These are phyloP conservation scores for Camelina laxa DNA, from an alignment of 345 rosid genomes.

Conservation along the genomic window DNA sequence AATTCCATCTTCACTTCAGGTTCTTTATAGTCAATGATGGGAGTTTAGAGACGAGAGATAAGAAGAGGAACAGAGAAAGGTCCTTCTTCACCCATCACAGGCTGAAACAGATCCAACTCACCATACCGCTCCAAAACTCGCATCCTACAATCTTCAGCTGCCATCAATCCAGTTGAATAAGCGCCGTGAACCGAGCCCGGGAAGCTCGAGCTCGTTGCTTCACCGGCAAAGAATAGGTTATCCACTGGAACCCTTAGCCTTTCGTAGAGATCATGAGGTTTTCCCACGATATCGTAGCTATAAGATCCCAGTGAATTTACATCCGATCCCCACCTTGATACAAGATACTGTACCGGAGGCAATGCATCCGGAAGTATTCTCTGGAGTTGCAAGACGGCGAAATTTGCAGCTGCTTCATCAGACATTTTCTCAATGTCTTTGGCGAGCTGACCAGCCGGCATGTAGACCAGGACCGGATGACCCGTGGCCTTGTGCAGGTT, in stretches of 20 bases:
- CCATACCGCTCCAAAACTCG: constrained; percentile 89
- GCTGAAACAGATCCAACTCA: constrained; percentile 76
- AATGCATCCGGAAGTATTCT: constrained; percentile 86
- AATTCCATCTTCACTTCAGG: constrained; percentile 10
- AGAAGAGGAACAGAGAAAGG: constrained; percentile 71
- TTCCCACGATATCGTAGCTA: constrained; percentile 83
- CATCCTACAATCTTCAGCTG: constrained; percentile 94
- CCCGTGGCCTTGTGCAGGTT: constrained; percentile 98
- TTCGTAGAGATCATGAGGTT: constrained; percentile 85
- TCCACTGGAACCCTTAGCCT: constrained; percentile 85
- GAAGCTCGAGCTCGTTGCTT: constrained; percentile 77
- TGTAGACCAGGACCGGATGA: constrained; percentile 84
- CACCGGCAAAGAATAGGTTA: constrained; percentile 96
- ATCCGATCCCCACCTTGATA: constrained; percentile 85
- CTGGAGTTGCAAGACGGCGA: constrained; percentile 82
- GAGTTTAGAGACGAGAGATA: constrained; percentile 74
- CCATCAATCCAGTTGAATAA: constrained; percentile 82
- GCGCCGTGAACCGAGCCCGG: constrained; percentile 97
- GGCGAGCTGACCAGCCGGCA: constrained; percentile 99
- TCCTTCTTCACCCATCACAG: constrained; percentile 75
- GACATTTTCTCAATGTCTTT: constrained; percentile 96
- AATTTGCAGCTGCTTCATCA: constrained; percentile 90
- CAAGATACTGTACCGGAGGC: constrained; percentile 74
- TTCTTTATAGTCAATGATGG: background rate
- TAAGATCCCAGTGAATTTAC: constrained; percentile 80